These are phyloP conservation scores for Silene latifolia DNA, from an alignment of 148 eudicot species.

Conservation along the genomic window DNA sequence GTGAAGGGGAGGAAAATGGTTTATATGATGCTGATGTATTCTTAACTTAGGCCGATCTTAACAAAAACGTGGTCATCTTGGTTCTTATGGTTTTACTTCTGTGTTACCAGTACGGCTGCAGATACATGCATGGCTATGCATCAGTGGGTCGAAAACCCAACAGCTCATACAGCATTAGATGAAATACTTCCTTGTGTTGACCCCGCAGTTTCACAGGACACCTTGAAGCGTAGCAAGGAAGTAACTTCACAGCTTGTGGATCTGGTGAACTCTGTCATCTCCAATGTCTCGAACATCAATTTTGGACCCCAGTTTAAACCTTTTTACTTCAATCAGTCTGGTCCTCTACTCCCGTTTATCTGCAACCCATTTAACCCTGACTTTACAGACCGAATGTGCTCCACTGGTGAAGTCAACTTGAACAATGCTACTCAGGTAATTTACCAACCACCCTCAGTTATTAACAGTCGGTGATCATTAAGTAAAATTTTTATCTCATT, in stretches of 20 bases:
- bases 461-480: too few species aligned
- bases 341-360: conserved; percentile 62
- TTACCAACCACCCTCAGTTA: neutral
- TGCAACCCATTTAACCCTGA: conserved; percentile 76
- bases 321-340: conserved; percentile 83
- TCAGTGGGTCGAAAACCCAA: conserved; percentile 78
- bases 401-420: conserved; percentile 60
- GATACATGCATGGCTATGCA: conserved; percentile 84
- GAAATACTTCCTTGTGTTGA: conserved; percentile 88
- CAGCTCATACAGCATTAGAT: conserved; percentile 80
- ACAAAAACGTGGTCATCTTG: too few species aligned
- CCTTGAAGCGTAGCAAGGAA: conserved; percentile 66
- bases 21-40: too few species aligned
- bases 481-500: too few species aligned
- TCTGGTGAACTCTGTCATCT: conserved; percentile 71
- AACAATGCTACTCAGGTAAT: conserved; percentile 82
- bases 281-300: conserved; percentile 74
- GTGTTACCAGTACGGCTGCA: conserved; percentile 53
- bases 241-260: conserved; percentile 71
- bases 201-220: conserved; percentile 74
- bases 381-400: conserved; percentile 50
- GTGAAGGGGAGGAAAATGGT: too few species aligned
- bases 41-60: too few species aligned
- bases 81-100: too few species aligned
- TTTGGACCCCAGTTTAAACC: conserved; percentile 61